Evolutionary conservation across 257 asterid genomes (phyloP).

Genomic region (Leonotis leonurus): DNA sequence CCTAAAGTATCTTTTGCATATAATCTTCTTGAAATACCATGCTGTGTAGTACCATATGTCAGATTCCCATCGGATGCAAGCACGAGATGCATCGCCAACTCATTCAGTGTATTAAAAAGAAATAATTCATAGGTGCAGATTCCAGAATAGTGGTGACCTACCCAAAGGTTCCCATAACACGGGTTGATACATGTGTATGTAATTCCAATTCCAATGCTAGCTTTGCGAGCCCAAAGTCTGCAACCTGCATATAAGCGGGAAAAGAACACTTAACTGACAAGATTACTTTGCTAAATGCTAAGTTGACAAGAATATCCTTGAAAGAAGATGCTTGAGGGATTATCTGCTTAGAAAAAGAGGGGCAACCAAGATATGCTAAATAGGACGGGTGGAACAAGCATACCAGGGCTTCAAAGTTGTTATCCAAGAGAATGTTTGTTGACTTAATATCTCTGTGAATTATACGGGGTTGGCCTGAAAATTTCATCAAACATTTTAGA

Average conservation of each 20-base stretch:
- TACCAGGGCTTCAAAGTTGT: conserved; percentile 84
- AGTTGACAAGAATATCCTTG: not conserved
- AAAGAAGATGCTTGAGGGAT: conserved; percentile 1
- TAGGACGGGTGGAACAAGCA: not conserved
- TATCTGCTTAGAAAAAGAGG: not conserved
- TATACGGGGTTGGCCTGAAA: conserved; percentile 81
- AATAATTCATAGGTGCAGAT: not conserved
- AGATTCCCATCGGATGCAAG: not conserved
- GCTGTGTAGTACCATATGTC: not conserved
- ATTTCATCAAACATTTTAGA: not conserved
- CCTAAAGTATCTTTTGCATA: not conserved
- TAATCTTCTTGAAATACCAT: not conserved
- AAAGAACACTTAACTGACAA: not conserved
- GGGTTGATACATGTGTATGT: conserved; percentile 76
- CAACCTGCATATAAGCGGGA: conserved; percentile 46
- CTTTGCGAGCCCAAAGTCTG: conserved; percentile 92
- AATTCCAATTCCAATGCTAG: conserved; percentile 62
- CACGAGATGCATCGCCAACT: conserved; percentile 1
- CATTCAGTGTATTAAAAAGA: not conserved
- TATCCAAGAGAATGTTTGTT: conserved; percentile 75
- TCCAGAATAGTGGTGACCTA: conserved; percentile 25
- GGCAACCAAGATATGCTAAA: not conserved
- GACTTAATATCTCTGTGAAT: conserved; percentile 90
- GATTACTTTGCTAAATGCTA: not conserved
- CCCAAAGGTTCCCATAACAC: conserved; percentile 97